A percentile compares a stretch with the other conserved stretches of the same genome.
These are phyloP conservation scores for Phytophthora agathidicida DNA, from an alignment of 352 stramenopile species.

Conservation along the genomic window DNA sequence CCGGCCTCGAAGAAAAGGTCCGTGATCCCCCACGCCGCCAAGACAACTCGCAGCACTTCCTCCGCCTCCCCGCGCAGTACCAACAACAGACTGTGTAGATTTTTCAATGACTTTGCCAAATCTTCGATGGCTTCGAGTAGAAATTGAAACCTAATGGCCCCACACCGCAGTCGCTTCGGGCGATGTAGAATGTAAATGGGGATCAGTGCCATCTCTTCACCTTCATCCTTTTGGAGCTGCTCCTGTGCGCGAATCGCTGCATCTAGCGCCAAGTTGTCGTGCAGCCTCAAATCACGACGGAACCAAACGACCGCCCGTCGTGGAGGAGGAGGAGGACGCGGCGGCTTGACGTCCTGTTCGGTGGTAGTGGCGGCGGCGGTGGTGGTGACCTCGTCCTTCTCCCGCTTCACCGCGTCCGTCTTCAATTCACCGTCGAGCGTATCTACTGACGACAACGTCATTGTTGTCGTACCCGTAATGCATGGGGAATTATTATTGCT, in stretches of 20 bases:
- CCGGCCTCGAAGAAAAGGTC: constrained; percentile 75
- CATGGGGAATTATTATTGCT: constrained; percentile 10
- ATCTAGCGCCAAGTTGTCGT: constrained; percentile 95
- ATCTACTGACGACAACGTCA: not conserved
- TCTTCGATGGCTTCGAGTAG: constrained; percentile 92
- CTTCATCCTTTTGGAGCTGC: constrained; percentile 3
- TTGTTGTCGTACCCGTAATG: not conserved
- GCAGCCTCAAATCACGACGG: constrained; percentile 93
- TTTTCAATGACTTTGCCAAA: constrained; percentile 49
- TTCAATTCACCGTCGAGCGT: not conserved
- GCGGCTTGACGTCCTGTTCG: too few species aligned
- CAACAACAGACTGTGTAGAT: constrained; percentile 44
- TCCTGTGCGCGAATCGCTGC: constrained; percentile 52
- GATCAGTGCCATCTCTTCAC: constrained; percentile 43
- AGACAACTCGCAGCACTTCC: constrained; percentile 53
- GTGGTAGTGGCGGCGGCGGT: too few species aligned
- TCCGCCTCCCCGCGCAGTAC: constrained; percentile 67
- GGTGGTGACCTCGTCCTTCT: too few species aligned
- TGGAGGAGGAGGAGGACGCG: too few species aligned
- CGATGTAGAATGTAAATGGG: constrained; percentile 91
- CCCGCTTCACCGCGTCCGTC: not conserved
- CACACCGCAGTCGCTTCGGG: constrained; percentile 68
- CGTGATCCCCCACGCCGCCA: constrained; percentile 67
- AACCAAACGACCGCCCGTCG: constrained; percentile 90
- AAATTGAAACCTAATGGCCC: constrained; percentile 88